Base-by-base conservation (phyloP, 2,329 filamentous ascomycete genomes). In the Fusarium luffae region DNA sequence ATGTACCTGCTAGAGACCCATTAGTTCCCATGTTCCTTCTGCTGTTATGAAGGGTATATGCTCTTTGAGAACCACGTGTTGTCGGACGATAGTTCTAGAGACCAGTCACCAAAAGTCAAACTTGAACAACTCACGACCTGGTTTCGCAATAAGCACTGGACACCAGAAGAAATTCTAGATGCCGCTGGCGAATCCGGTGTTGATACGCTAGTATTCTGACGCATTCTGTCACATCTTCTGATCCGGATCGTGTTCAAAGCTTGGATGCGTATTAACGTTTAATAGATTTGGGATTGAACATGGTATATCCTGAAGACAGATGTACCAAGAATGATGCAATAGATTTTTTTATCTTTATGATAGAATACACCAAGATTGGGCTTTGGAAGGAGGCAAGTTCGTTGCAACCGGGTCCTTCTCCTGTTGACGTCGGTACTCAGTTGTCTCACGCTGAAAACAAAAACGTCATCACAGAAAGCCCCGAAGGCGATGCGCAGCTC, bases 41-140 rank as follows among this genome's bases (percentile, higher is more conserved):
- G 66, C 32, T 63, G 56, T 8, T 25, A 59, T 5, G 42, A 41
- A 8, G 40, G 54, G 2, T 61, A 46, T 51, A 50, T 70, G 37
- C 66, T 59, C 21, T 13, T 51, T 37, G 4, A 4, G 4, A 9
- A 10, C 7, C 30, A 37, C 48, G 11, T 51, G 16, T 5, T 8
- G 16, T 19, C 16, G 16, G 16, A 11, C 34, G 34, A 37, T n/a
- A n/a, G 16, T n/a, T 18, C 16, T 3, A 11, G 16, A 13, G 21
- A 25, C 10, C 19, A 40, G 13, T 51, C 21, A 50, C 21, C 48
- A 9, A 19, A 19, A 16, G 4, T 4, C 32, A 37, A 16, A 10
- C 32, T 40, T 40, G 32, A 7, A 18, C 16, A 23, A 10, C 16
- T 51, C 9, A 13, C 18, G 7, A 37, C 32, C 6, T 51, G 10